phyloP scores from a whole-genome alignment of 192 early-diverging fungal genomes.

The Coemansia sp. region DNA sequence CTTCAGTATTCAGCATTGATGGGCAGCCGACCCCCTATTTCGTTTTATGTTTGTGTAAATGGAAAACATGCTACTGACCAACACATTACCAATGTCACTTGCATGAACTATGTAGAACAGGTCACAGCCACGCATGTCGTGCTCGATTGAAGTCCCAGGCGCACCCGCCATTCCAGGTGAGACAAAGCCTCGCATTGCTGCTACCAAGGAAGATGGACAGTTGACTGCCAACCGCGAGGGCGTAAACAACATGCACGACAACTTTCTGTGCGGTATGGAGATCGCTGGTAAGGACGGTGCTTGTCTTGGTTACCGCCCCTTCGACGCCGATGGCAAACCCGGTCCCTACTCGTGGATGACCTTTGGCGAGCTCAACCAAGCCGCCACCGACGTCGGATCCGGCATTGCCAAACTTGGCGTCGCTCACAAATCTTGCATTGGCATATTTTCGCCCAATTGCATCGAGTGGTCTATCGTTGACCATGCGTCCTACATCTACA shows the following conservation, averaged over 20 bases:
- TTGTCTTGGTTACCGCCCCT: conserved; percentile 41
- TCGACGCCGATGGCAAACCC: conserved; percentile 53
- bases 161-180: conserved; percentile 33
- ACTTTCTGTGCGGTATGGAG: conserved; percentile 45
- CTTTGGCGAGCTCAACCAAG: conserved; percentile 66
- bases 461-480: conserved; percentile 49
- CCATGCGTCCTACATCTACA: conserved; percentile 62
- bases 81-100: background rate
- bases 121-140: background rate
- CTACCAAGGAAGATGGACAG: conserved; percentile 25
- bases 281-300: conserved; percentile 31
- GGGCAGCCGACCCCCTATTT: background rate
- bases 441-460: conserved; percentile 67
- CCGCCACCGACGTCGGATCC: conserved; percentile 63
- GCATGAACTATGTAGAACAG: background rate
- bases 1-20: background rate
- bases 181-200: conserved; percentile 48
- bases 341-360: conserved; percentile 78
- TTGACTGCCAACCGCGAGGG: conserved; percentile 31
- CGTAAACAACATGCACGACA: conserved; percentile 50
- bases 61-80: background rate
- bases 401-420: conserved; percentile 81
- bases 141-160: conserved; percentile 42
- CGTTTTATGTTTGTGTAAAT: no score
- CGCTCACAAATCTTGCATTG: conserved; percentile 55